Evolutionary conservation across 1,284 basidiomycete species (phyloP), one percentile per base, ranked within the genome.

Genomic region (Pyrrhoderma lamaoense): DNA sequence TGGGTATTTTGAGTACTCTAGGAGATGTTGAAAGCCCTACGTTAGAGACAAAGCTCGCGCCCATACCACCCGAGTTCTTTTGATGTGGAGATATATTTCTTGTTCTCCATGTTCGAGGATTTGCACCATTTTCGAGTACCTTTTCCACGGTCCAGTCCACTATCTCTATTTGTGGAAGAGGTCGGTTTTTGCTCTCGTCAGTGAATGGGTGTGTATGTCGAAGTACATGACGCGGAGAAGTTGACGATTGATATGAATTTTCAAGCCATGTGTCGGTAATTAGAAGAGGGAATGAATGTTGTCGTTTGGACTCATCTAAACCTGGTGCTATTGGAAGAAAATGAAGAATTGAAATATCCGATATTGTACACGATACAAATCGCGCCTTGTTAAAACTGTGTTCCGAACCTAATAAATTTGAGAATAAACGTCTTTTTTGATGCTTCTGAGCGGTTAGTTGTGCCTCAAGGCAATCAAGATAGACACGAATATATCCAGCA

Each of bases 21-120:
- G 46, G 50, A 8, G 55, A 47, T 34, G 45, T 43, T 19, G 56
- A 25, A 23, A 56, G 34, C n/a, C 54, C 51, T 18, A 52, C n/a
- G 7, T 42, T 51, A 5, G 53, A 55, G 3, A 47, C 49, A 19
- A 51, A 16, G 18, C 54, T 46, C 8, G 47, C 51, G 7, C 45
- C 47, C 8, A 45, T 9, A 37, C 51, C 45, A 14, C 37, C 19
- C 27, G 46, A 40, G 14, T 35, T n/a, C 14, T 21, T 42, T 11
- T 42, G 46, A 34, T 31, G 23, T 43, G 49, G 25, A 25, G 47
- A 13, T 18, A 38, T 8, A 23, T 21, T 23, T 58, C 65, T 74
- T 16, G 67, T 73, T 42, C 82, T 71, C 85, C 86, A 89, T 9
- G 69, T 66, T 0, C 82, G 80, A 16, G 82, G 55, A 62, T 76